These are phyloP conservation scores for Guadua angustifolia DNA, from an alignment of 176 grass and related monocot species.

Conservation along the genomic window DNA sequence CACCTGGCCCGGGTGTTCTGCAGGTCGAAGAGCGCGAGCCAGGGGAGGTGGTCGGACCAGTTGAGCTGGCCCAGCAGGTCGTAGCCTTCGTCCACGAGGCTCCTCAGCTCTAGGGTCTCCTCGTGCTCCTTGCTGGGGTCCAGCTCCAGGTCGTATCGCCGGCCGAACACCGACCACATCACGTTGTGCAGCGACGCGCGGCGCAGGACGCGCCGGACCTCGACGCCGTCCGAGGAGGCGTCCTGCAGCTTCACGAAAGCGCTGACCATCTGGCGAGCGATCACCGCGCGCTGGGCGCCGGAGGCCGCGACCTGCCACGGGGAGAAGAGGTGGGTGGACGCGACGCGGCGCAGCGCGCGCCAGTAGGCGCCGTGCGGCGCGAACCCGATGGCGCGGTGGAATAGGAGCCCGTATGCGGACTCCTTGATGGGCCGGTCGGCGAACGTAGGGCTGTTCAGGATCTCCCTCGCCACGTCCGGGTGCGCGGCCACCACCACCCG, in stretches of 20 bases:
- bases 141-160: constrained; percentile 57
- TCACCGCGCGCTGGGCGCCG: constrained; percentile 49
- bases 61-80: constrained; percentile 75
- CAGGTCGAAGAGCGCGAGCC: constrained; percentile 65
- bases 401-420: constrained; percentile 81
- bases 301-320: constrained; percentile 79
- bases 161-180: constrained; percentile 90
- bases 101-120: constrained; percentile 61
- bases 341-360: constrained; percentile 72
- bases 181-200: constrained; percentile 74
- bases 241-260: not conserved
- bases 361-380: constrained; percentile 78
- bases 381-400: constrained; percentile 97
- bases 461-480: constrained; percentile 77
- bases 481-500: constrained; percentile 60
- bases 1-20: constrained; percentile 64
- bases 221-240: constrained; percentile 11
- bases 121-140: constrained; percentile 35
- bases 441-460: constrained; percentile 66
- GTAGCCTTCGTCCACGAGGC: constrained; percentile 86
- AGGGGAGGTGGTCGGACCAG: constrained; percentile 92
- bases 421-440: constrained; percentile 85
- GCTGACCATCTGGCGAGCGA: constrained; percentile 62
- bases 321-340: constrained; percentile 81
- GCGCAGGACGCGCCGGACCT: constrained; percentile 58